Percentiles rank a stretch among this genome's conserved stretches.
These are phyloP conservation scores for Solanum hybrid DNA, from an alignment of 305 asterid genomes.

Conservation along the genomic window DNA sequence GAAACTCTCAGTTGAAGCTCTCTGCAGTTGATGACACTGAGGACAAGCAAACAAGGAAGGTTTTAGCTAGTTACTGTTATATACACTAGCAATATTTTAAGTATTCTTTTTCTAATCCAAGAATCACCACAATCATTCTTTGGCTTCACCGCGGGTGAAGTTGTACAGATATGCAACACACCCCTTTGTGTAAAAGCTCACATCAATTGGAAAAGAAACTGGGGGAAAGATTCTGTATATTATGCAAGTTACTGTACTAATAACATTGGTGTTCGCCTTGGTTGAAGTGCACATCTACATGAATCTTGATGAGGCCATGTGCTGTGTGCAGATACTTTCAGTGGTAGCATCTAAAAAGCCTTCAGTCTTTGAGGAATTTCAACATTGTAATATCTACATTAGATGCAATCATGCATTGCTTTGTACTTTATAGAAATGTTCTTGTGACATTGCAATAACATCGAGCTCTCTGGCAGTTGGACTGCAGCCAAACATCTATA, in stretches of 20 bases:
- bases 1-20: slow-evolving; percentile 81
- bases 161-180: slow-evolving; percentile 9
- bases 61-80: not conserved
- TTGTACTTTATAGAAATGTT: not conserved
- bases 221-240: slow-evolving; percentile 11
- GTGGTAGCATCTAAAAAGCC: not conserved
- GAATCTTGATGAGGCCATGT: not conserved
- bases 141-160: slow-evolving; percentile 6
- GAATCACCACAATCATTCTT: slow-evolving; percentile 4
- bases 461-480: not conserved
- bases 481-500: not conserved
- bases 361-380: not conserved
- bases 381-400: not conserved
- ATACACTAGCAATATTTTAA: not conserved
- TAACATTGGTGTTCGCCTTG: not conserved
- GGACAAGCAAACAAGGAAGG: not conserved
- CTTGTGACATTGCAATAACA: not conserved
- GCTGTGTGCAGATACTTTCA: not conserved
- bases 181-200: slow-evolving; percentile 21
- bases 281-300: not conserved
- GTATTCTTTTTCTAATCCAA: not conserved
- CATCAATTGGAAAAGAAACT: slow-evolving; percentile 20
- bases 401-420: slow-evolving; percentile 4
- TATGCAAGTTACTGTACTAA: not conserved
- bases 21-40: slow-evolving; percentile 48